Percentiles rank a stretch among this genome's conserved stretches.
phyloP scores from a whole-genome alignment of 805 yeast genomes.

The Myxozyma kluyveri region DNA sequence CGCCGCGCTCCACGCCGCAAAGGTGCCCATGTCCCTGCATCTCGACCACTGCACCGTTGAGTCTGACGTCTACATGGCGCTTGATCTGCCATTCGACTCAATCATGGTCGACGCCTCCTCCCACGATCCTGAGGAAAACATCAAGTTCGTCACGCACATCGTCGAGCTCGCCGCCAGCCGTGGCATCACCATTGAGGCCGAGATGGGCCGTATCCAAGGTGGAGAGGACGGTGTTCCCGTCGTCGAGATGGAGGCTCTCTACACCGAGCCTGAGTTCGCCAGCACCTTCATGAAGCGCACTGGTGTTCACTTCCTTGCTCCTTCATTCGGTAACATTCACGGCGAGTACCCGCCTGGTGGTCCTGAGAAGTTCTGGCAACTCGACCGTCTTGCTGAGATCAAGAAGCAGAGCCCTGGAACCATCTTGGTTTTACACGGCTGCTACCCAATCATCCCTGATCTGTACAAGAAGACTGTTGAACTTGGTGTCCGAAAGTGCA shows the following conservation, averaged over 20 bases:
- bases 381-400: slow-evolving; percentile 31
- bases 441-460: slow-evolving; percentile 38
- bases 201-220: slow-evolving; percentile 44
- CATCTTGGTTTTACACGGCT: slow-evolving; percentile 41
- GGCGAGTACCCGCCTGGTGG: slow-evolving; percentile 42
- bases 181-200: slow-evolving; percentile 42
- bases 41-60: slow-evolving; percentile 41
- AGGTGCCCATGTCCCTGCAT: slow-evolving; percentile 42
- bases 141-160: slow-evolving; percentile 36
- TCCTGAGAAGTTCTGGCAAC: slow-evolving; percentile 39
- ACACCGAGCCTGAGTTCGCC: slow-evolving; percentile 40
- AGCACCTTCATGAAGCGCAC: slow-evolving; percentile 36
- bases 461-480: slow-evolving; percentile 34
- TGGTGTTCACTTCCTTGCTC: slow-evolving; percentile 42
- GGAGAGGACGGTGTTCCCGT: slow-evolving; percentile 42
- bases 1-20: slow-evolving; percentile 35
- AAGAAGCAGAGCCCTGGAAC: slow-evolving; percentile 27
- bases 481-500: slow-evolving; percentile 39
- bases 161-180: slow-evolving; percentile 36
- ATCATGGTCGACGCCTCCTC: slow-evolving; percentile 45
- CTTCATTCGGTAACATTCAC: slow-evolving; percentile 43
- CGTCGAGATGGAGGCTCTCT: slow-evolving; percentile 37
- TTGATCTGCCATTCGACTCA: slow-evolving; percentile 41
- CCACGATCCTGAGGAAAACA: slow-evolving; percentile 40
- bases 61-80: slow-evolving; percentile 39